These are phyloP conservation scores for Backusella tuberculispora DNA, from an alignment of 192 early-diverging fungal species.

Conservation along the genomic window DNA sequence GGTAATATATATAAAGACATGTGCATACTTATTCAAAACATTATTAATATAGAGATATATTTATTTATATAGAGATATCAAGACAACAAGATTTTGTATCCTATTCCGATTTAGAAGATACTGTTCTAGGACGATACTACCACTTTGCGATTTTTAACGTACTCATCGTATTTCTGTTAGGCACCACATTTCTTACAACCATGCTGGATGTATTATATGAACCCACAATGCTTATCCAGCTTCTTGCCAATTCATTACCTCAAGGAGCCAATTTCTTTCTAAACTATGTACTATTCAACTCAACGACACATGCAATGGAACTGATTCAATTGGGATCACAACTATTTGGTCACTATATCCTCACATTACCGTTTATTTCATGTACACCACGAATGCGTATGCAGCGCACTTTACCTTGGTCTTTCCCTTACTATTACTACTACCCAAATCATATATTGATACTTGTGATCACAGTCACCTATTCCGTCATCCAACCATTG, in stretches of 20 bases:
- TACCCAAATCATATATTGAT: slow-evolving; percentile 63
- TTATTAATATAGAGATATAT: neutral
- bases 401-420: slow-evolving; percentile 52
- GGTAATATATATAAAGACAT: slow-evolving; percentile 37
- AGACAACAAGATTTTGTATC: slow-evolving; percentile 60
- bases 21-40: neutral
- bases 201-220: slow-evolving; percentile 51
- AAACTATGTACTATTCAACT: slow-evolving; percentile 65
- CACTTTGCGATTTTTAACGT: slow-evolving; percentile 68
- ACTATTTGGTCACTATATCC: slow-evolving; percentile 52
- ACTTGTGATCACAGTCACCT: slow-evolving; percentile 64
- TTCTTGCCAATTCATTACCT: slow-evolving; percentile 54
- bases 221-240: slow-evolving; percentile 54
- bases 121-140: slow-evolving; percentile 58
- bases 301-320: slow-evolving; percentile 60
- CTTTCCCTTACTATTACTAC: slow-evolving; percentile 66
- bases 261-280: slow-evolving; percentile 66
- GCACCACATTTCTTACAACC: slow-evolving; percentile 56
- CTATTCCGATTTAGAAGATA: slow-evolving; percentile 60
- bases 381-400: slow-evolving; percentile 59
- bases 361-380: slow-evolving; percentile 49
- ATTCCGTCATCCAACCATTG: slow-evolving; percentile 61
- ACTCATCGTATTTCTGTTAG: slow-evolving; percentile 62
- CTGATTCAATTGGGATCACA: slow-evolving; percentile 62
- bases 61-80: slow-evolving; percentile 50